Percentiles rank a stretch among this genome's conserved stretches.
Conservation (phyloP, 306 rosid genomes). For the Bauhinia variegata region DNA sequence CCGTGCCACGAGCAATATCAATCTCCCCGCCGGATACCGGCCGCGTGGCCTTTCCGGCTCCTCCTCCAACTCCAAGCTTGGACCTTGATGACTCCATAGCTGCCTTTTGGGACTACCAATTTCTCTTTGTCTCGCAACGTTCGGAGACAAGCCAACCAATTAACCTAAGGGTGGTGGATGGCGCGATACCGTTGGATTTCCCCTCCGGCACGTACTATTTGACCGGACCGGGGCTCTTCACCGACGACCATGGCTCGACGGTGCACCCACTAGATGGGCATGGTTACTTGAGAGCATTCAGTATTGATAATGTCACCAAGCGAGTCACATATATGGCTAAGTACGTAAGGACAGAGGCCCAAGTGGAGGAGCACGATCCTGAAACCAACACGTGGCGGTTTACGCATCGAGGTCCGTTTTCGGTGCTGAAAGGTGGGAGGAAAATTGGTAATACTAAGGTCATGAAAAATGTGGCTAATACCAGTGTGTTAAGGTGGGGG, state of each 20-base stretch:
- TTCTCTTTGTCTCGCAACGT: constrained; percentile 77
- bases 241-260: constrained; percentile 88
- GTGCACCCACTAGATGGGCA: constrained; percentile 94
- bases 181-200: constrained; percentile 63
- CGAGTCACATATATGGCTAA: constrained; percentile 76
- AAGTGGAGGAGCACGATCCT: constrained; percentile 73
- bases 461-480: constrained; percentile 96
- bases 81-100: constrained; percentile 58
- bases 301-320: constrained; percentile 38
- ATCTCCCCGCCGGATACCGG: constrained; percentile 38
- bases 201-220: constrained; percentile 84
- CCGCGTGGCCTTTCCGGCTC: not conserved
- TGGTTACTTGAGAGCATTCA: constrained; percentile 79
- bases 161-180: constrained; percentile 49
- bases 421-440: constrained; percentile 80
- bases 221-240: constrained; percentile 77
- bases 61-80: constrained; percentile 12
- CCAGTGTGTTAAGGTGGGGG: constrained; percentile 85
- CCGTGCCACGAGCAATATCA: constrained; percentile 49
- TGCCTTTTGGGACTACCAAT: constrained; percentile 87
- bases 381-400: constrained; percentile 66
- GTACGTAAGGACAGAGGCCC: constrained; percentile 83
- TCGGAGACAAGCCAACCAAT: constrained; percentile 55
- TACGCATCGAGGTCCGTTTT: constrained; percentile 85
- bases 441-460: constrained; percentile 91